Evolutionary conservation across 1,139 yeast species (phyloP), one percentile per base, ranked within the genome.

Genomic region (Blastobotrys serpentis): DNA sequence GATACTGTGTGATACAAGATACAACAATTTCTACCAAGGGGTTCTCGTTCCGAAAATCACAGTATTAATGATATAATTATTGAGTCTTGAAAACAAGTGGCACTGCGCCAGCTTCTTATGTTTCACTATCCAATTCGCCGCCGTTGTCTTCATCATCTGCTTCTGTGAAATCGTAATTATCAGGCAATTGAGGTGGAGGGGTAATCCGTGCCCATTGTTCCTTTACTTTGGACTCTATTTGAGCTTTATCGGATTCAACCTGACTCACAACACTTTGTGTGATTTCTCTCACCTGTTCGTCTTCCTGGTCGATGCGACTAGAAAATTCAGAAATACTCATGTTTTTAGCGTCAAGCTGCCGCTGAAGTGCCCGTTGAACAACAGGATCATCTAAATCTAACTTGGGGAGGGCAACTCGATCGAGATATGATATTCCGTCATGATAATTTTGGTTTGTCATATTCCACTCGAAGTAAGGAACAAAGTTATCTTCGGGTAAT

Each of bases 121-220:
- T n/a, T 6, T 10, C 26, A 23, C 8, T 23, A 6, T 32, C 37
- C 17, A 13, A 4, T 7, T 32, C 37, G 18, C 6, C 17, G 18
- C 16, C 18, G 18, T 13, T 17, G 11, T 11, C 22, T 21, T 13
- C 21, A 3, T 34, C 39, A 3, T 34, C 39, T 8, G 16, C 22
- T 23, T 18, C 39, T 7, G 13, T 18, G 10, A 6, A 8, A n/a
- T 18, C 16, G n/a, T 7, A 11, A 22, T 19, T 42, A 7, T 44
- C 23, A n/a, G 17, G 25, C 40, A 49, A 13, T 16, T 40, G 30
- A n/a, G 60, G 60, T 2, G 59, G 56, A 2, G 53, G 54, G 1
- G 60, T 55, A 17, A 57, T 51, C 13, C 55, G 48, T 1, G 53
- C 50, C 58, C 60, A 57, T 34, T 57, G 58, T 2, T 22, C 47